These are phyloP conservation scores for Tolypocladium nubicola DNA, from an alignment of 2,329 filamentous ascomycete genomes.

Conservation along the genomic window DNA sequence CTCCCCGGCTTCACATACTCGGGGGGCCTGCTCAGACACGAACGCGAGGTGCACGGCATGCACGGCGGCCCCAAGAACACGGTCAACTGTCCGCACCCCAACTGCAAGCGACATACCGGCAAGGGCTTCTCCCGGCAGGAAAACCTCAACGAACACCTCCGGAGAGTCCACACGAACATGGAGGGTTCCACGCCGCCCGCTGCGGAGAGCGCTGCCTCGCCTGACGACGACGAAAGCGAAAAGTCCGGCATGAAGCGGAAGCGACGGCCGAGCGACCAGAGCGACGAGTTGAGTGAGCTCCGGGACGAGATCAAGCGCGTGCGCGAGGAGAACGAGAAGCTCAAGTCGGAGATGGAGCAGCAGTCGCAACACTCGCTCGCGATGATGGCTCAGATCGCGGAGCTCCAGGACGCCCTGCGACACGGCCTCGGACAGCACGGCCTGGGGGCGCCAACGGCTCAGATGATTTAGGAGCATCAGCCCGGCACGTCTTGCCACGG, in stretches of 20 bases:
- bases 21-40: conserved; percentile 77
- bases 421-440: conserved; percentile 20
- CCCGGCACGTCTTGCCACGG: background rate
- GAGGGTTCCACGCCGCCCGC: conserved; percentile 24
- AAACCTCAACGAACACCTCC: conserved; percentile 87
- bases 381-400: conserved; percentile 38
- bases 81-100: conserved; percentile 72
- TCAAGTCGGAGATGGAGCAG: conserved; percentile 37
- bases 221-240: conserved; percentile 37
- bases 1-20: conserved; percentile 92
- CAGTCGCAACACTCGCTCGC: conserved; percentile 34
- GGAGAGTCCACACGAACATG: conserved; percentile 65
- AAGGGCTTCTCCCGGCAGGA: conserved; percentile 89
- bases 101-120: conserved; percentile 82
- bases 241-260: conserved; percentile 38
- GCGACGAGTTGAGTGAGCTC: conserved; percentile 41
- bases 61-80: conserved; percentile 82
- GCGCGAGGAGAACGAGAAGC: conserved; percentile 52
- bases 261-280: conserved; percentile 21
- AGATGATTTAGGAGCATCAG: conserved; percentile 24
- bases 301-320: conserved; percentile 58
- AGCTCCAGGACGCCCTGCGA: conserved; percentile 32
- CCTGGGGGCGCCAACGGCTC: conserved; percentile 26
- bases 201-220: conserved; percentile 24
- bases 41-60: conserved; percentile 87